Conservation (phyloP, 148 eudicot species). For the Chenopodium formosanum region DNA sequence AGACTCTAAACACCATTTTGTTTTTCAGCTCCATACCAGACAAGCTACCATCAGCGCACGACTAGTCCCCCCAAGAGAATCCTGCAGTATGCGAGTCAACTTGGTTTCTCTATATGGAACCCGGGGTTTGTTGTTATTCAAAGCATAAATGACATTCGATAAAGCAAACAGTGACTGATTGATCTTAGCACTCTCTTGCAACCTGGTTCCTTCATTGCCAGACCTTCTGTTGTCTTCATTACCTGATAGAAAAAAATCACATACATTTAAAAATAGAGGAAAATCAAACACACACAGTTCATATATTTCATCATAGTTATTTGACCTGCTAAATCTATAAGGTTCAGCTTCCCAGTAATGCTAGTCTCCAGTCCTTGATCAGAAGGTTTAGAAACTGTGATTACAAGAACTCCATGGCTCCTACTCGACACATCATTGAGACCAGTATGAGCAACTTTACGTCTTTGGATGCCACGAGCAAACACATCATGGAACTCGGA, state of each 20-base stretch:
- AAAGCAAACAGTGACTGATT: slow-evolving; percentile 86
- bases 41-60: slow-evolving; percentile 92
- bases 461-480: slow-evolving; percentile 62
- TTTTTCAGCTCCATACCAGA: slow-evolving; percentile 47
- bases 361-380: slow-evolving; percentile 29
- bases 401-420: slow-evolving; percentile 79
- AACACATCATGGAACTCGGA: slow-evolving; percentile 60
- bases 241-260: slow-evolving; percentile 39
- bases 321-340: slow-evolving; percentile 91
- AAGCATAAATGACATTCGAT: slow-evolving; percentile 88
- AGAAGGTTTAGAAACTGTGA: slow-evolving; percentile 50
- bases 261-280: background rate
- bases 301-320: background rate
- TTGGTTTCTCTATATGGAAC: slow-evolving; percentile 92
- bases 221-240: slow-evolving; percentile 90
- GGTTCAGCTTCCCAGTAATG: slow-evolving; percentile 71
- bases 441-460: slow-evolving; percentile 81
- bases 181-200: slow-evolving; percentile 89
- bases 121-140: slow-evolving; percentile 66
- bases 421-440: slow-evolving; percentile 92
- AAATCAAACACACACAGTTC: background rate
- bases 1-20: background rate
- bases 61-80: slow-evolving; percentile 92
- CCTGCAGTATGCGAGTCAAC: slow-evolving; percentile 91
- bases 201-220: slow-evolving; percentile 85